These are phyloP conservation scores for Vitis vinifera DNA, from an alignment of 164 flowering plant species.

Conservation along the genomic window ASM3070453v1 NC_081823.1:6067501-6068000, in stretches of 20 bases:
- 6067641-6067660: slow-evolving; percentile 29
- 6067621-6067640: slow-evolving; percentile 19
- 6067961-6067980: too few relatives aligned
- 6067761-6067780: slow-evolving; percentile 4
- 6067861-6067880: slow-evolving; percentile 28
- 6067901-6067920: background rate
- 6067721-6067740: slow-evolving; percentile 21
- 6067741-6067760: slow-evolving; percentile 33
- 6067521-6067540: too few relatives aligned
- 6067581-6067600: too few relatives aligned
- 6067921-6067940: too few relatives aligned
- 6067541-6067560: too few relatives aligned
- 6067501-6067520: background rate
- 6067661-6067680: slow-evolving; percentile 45
- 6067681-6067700: slow-evolving; percentile 19
- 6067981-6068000: too few relatives aligned
- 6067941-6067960: too few relatives aligned
- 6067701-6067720: slow-evolving; percentile 20
- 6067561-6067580: too few relatives aligned
- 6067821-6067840: slow-evolving; percentile 33
- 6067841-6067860: slow-evolving; percentile 23
- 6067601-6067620: background rate
- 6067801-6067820: slow-evolving; percentile 21
- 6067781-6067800: slow-evolving; percentile 17
- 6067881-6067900: slow-evolving; percentile 34